Percentiles rank a stretch among this genome's conserved stretches.
Evolutionary conservation across 495 filamentous ascomycete species (phyloP).

Genomic region (Clavariopsis aquatica): DNA sequence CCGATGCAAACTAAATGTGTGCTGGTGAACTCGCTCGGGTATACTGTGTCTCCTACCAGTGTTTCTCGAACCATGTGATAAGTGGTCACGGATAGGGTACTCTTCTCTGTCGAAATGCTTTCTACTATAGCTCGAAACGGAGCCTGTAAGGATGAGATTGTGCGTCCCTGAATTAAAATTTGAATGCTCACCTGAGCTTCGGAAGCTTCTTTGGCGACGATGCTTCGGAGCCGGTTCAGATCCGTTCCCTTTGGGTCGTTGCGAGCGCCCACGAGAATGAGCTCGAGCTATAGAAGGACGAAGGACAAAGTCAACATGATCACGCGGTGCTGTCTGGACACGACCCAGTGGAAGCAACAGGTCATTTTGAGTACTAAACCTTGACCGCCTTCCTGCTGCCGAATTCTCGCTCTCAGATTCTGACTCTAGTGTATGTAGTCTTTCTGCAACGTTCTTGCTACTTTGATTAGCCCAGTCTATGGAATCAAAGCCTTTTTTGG

Average conservation of each 20-base stretch:
- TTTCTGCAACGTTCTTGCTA: background rate
- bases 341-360: constrained; percentile 12
- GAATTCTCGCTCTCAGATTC: constrained; percentile 2
- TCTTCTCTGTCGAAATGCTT: constrained; percentile 16
- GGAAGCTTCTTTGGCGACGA: constrained; percentile 9
- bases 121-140: background rate
- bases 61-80: background rate
- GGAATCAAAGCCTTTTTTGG: constrained; percentile 11
- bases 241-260: background rate
- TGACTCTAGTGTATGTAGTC: background rate
- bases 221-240: background rate
- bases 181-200: constrained; percentile 8
- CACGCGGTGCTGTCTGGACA: constrained; percentile 10
- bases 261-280: constrained; percentile 17
- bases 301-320: constrained; percentile 29
- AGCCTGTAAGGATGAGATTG: background rate
- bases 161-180: background rate
- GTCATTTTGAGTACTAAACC: constrained; percentile 5
- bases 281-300: constrained; percentile 11
- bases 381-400: background rate
- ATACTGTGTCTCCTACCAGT: constrained; percentile 14
- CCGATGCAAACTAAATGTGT: constrained; percentile 25
- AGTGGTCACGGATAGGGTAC: background rate
- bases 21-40: constrained; percentile 25
- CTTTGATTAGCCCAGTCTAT: constrained; percentile 32